Conservation (phyloP, 2,329 filamentous ascomycete genomes). For the Diaporthe helianthi region DNA sequence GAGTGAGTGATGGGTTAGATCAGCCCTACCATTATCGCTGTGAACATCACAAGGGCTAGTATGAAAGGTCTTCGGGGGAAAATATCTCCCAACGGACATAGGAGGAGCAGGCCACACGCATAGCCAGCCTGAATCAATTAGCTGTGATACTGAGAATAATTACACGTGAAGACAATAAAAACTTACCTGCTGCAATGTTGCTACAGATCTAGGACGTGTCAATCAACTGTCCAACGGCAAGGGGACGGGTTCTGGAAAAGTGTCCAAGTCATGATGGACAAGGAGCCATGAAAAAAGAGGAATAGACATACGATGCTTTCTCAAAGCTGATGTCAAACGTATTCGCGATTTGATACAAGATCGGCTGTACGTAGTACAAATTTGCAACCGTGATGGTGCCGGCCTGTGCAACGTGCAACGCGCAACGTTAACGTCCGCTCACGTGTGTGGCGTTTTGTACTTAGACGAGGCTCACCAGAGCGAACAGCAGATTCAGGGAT, state of each 20-base stretch:
- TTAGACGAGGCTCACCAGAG: slow-evolving; percentile 53
- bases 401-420: slow-evolving; percentile 45
- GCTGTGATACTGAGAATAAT: not conserved
- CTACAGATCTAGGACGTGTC: slow-evolving; percentile 53
- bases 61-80: slow-evolving; percentile 74
- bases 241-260: too few species aligned
- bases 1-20: too few species aligned
- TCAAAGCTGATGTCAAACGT: slow-evolving; percentile 77
- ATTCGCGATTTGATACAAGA: slow-evolving; percentile 75
- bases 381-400: slow-evolving; percentile 77
- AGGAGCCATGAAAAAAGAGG: too few species aligned
- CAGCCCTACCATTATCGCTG: slow-evolving; percentile 67
- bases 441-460: not conserved
- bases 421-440: not conserved
- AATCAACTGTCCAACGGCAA: too few species aligned
- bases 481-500: slow-evolving; percentile 74
- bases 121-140: slow-evolving; percentile 65
- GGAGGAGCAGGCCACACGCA: slow-evolving; percentile 73
- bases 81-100: slow-evolving; percentile 78
- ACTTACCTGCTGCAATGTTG: slow-evolving; percentile 71
- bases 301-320: slow-evolving; percentile 53
- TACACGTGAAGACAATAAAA: too few species aligned
- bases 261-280: too few species aligned
- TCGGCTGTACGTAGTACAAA: slow-evolving; percentile 82
- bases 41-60: slow-evolving; percentile 69